Evolutionary conservation across 306 rosid species (phyloP), one percentile per base, ranked within the genome.

Genomic region (Glycine tomentella): DNA sequence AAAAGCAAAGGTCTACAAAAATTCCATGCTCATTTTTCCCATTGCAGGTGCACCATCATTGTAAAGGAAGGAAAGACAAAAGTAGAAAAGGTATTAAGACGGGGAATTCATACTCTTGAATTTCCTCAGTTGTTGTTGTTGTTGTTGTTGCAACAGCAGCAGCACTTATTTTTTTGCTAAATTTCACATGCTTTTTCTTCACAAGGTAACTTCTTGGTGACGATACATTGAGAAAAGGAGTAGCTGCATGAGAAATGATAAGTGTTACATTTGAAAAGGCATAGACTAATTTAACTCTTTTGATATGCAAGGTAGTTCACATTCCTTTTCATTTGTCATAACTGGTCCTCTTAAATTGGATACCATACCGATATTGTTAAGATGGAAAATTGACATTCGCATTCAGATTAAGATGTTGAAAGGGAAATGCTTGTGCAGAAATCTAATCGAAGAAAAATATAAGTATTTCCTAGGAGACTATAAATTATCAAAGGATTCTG

Each of bases 81-180:
- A 33, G 15, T 9, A 55, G 14, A 49, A 61, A 59, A n/a, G 70
- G 65, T 16, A 42, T 70, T 14, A 13, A 69, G 36, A 36, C 46
- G 73, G 59, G 77, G 84, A 80, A 71, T n/a, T 62, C 86, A 67
- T 90, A 95, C 97, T 91, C 95, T 73, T 91, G 90, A 79, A 82
- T 72, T 85, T 89, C 91, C 83, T 88, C 89, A 1, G 88, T 16
- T 48, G 92, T 56, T 73, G 81, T 84, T 48, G 92, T 56, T 73
- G 81, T 84, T 75, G 88, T 12, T 48, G 92, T 59, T 75, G 81
- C 89, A 75, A 89, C 86, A 72, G 92, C 77, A 84, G 84, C 83
- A 50, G 92, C 93, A 83, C 58, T 80, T 42, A 90, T 91, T 87
- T 78, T 87, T 74, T 53, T 77, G 20, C 69, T 86, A 16, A 76